Base-by-base conservation (phyloP, 2,329 filamentous ascomycete genomes). In the Dothidotthia symphoricarpi region DNA sequence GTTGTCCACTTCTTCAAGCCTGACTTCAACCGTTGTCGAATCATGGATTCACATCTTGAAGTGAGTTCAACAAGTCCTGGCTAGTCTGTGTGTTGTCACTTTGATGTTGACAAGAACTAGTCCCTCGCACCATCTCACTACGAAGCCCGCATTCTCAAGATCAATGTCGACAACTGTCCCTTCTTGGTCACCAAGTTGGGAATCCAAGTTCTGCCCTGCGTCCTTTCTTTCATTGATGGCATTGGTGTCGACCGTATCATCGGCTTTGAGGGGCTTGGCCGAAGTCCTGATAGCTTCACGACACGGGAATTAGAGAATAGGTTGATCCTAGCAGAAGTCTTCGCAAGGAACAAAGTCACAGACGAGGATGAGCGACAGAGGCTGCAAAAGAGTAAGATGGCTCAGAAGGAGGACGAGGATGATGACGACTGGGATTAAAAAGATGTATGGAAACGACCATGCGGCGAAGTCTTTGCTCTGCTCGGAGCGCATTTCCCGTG, bases 1-100 rank as follows among this genome's bases (percentile, higher is more conserved):
- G 70, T 83, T 1, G 75, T 83, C 16, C 80, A 83, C 57, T 83
- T 83, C 61, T 79, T 76, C 59, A 81, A 83, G 55, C 72, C 78
- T 3, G 80, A 83, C 54, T 83, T 83, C 61, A 71, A 74, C 14
- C 74, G 80, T 37, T 83, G 80, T 62, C 66, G 68, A 9, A 74
- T 79, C 37, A 83, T 83, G 80, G 80, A 83, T 56, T 68, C 68
- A 32, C 77, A 79, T 58, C 68, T 83, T 9, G 68, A 74, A 32
- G 64, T 73, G 38, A 47, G 57, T 50, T 15, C 32, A 12, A 32
- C 15, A 16, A 12, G 12, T 14, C 29, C 4, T 12, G 31, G 14
- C 5, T 13, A 35, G 16, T n/a, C 19, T 5, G 9, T 22, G 9
- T 9, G 9, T 22, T 6, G 19, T n/a, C n/a, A n/a, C 16, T 14